Percentiles rank a stretch among this genome's conserved stretches.
Conservation (phyloP, 768 basidiomycete genomes). For the Leccinum variicolor region DNA sequence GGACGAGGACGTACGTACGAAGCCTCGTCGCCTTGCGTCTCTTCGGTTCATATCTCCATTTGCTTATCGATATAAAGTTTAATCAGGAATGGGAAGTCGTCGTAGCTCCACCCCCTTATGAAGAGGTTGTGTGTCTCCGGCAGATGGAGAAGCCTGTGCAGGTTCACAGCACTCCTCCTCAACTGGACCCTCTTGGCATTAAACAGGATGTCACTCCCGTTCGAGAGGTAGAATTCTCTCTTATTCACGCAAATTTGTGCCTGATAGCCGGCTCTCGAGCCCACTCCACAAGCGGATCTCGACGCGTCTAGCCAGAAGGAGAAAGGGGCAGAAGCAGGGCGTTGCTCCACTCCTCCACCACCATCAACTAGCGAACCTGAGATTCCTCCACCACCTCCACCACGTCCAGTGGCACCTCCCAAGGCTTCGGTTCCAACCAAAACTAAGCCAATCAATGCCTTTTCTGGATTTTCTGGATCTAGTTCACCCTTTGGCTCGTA, state of each 20-base stretch:
- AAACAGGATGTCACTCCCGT: constrained; percentile 4
- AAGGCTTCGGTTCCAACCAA: constrained; percentile 9
- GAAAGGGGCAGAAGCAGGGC: constrained; percentile 10
- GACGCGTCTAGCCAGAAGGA: constrained; percentile 1
- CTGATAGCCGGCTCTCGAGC: constrained; percentile 14
- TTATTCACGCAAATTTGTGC: not conserved
- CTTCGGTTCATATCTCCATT: constrained; percentile 3
- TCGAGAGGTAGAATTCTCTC: constrained; percentile 14
- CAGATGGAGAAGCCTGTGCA: constrained; percentile 9
- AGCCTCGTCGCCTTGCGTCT: not conserved
- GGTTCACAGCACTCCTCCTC: constrained; percentile 6
- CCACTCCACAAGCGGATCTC: not conserved
- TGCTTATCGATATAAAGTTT: constrained; percentile 22
- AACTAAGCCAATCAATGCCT: constrained; percentile 25
- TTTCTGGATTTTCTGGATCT: constrained; percentile 37
- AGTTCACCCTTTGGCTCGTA: constrained; percentile 35
- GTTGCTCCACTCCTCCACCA: constrained; percentile 9
- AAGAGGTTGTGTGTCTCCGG: constrained; percentile 14
- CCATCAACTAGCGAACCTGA: constrained; percentile 10
- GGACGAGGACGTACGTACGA: constrained; percentile 27
- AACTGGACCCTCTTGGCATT: not conserved
- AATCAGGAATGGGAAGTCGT: constrained; percentile 32
- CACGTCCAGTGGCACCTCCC: constrained; percentile 11
- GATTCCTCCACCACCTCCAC: constrained; percentile 1
- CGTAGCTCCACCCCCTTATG: constrained; percentile 29